Base-by-base conservation (phyloP, 169 alveolate genomes). In the Plasmodium coatneyi region DNA sequence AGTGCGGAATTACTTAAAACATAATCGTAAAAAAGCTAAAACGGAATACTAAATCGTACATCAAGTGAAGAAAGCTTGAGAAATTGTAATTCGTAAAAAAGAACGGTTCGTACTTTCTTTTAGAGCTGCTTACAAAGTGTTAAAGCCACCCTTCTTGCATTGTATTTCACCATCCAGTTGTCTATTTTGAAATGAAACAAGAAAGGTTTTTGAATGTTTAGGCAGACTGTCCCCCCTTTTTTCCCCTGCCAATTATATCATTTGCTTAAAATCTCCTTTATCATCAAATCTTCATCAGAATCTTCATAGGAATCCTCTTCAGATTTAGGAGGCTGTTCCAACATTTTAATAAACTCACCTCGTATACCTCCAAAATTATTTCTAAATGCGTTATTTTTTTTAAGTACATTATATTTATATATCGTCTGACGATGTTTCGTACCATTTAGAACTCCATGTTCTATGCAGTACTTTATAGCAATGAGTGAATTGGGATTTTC, bases 401-500 rank as follows among this genome's bases (percentile, higher is more conserved):
- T 86, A 28, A 86, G 84, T 7, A 86, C 19, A 52, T 49, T 46
- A 49, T 86, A 86, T 76, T 86, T 86, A 86, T 76, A 41, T 86
- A 86, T 74, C 19, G 86, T 30, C 70, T 86, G 86, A 36, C 76
- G 93, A 54, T 96, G 97, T 81, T 91, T 93, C 39, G 82, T 92
- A 19, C 96, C 97, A 32, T 96, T 96, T 82, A 96, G 95, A 66
- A 96, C 92, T 36, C 97, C 97, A 80, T 96, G 80, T 71, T 96
- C 97, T 72, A 96, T 96, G 71, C 97, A 95, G 82, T 82, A 97
- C 92, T 95, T 97, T 41, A 97, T 92, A 10, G 99, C 98, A 43
- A 97, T 96, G 52, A 97, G 92, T 84, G 98, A 97, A 93, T 97
- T 95, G 28, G 98, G 98, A 94, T 97, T 97, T 80, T 97, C 99